Conservation (phyloP, 345 rosid genomes). For the Lepidium africanum region DNA sequence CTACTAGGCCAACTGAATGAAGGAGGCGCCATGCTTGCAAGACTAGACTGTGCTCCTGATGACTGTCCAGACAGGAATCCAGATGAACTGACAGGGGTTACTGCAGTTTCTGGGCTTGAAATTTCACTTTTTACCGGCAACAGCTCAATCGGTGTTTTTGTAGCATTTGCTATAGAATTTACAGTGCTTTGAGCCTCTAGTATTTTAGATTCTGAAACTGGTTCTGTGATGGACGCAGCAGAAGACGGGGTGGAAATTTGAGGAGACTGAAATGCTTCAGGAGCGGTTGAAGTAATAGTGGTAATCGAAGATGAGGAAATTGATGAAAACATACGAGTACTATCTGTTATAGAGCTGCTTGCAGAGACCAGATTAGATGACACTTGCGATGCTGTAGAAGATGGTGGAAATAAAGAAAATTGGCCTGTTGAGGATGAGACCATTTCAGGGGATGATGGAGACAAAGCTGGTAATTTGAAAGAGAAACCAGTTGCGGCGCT, state of each 20-base stretch:
- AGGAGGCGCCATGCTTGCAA: constrained; percentile 28
- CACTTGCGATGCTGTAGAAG: constrained; percentile 29
- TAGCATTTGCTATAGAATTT: constrained; percentile 23
- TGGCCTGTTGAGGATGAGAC: constrained; percentile 26
- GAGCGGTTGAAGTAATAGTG: constrained; percentile 27
- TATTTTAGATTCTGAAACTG: constrained; percentile 30
- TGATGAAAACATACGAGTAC: constrained; percentile 24
- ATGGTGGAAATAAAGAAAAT: constrained; percentile 26
- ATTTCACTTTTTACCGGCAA: constrained; percentile 25
- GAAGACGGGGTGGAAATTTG: constrained; percentile 19
- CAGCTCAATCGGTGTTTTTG: constrained; percentile 25
- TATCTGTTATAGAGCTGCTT: constrained; percentile 28
- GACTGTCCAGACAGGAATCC: constrained; percentile 29
- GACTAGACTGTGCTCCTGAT: constrained; percentile 35
- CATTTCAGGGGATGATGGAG: constrained; percentile 33
- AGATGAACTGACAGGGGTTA: constrained; percentile 28
- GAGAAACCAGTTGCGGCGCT: constrained; percentile 14
- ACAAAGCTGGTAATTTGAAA: constrained; percentile 28
- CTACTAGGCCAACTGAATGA: constrained; percentile 29
- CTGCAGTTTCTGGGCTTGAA: constrained; percentile 38
- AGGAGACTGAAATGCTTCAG: constrained; percentile 29
- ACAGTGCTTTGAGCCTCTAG: constrained; percentile 34
- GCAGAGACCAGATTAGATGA: constrained; percentile 27
- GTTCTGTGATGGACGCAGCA: constrained; percentile 23
- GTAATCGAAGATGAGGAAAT: constrained; percentile 25